Conservation (phyloP, 371 early-diverging fungal species). For the Lichtheimia corymbifera region DNA sequence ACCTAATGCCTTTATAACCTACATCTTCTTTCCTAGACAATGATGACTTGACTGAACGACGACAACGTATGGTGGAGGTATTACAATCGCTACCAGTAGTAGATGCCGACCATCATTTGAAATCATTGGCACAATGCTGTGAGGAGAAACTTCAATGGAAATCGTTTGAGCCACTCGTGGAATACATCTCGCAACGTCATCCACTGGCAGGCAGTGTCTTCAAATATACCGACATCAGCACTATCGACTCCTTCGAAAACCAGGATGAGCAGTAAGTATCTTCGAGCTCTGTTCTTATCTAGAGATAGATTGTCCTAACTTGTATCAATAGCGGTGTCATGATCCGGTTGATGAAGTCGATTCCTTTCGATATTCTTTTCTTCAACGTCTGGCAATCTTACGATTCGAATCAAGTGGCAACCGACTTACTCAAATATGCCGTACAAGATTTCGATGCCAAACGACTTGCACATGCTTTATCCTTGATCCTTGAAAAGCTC, state of each 20-base stretch:
- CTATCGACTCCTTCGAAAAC: constrained; percentile 6
- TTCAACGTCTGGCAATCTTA: constrained; percentile 23
- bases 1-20: no score
- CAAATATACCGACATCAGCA: constrained; percentile 21
- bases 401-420: constrained; percentile 20
- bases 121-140: constrained; percentile 19
- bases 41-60: not conserved
- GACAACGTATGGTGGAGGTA: constrained; percentile 16
- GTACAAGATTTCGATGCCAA: constrained; percentile 25
- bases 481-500: constrained; percentile 36
- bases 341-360: constrained; percentile 22
- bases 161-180: constrained; percentile 34
- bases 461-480: constrained; percentile 22
- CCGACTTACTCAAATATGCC: constrained; percentile 22
- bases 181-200: constrained; percentile 41
- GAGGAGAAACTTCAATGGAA: constrained; percentile 19
- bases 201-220: constrained; percentile 52
- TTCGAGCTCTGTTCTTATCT: no score
- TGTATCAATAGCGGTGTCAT: constrained; percentile 6
- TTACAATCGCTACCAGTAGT: constrained; percentile 25
- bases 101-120: constrained; percentile 21
- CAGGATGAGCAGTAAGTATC: constrained; percentile 22
- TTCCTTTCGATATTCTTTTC: constrained; percentile 43
- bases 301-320: no score
- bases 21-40: no score